These are phyloP conservation scores for Sarcodon sp. DNA, from an alignment of 768 basidiomycete genomes.

Conservation along the genomic window DNA sequence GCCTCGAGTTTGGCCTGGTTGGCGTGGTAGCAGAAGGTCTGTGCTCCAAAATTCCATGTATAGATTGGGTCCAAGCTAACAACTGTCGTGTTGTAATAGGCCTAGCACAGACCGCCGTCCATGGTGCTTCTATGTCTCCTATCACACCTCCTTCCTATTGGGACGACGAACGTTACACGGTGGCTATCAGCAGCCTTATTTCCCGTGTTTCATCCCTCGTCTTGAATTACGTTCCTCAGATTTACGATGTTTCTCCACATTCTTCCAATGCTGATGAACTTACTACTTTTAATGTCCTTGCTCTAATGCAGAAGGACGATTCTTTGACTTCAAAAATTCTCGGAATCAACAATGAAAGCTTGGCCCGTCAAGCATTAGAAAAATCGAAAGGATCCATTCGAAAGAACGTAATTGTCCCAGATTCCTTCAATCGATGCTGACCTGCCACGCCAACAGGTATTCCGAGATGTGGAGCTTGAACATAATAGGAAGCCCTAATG, in stretches of 20 bases:
- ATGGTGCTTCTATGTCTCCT: constrained; percentile 21
- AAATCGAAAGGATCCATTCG: neutral
- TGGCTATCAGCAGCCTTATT: neutral
- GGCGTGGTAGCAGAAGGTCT: constrained; percentile 54
- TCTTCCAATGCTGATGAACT: too few species aligned
- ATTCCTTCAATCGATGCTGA: neutral
- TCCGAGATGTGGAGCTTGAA: neutral
- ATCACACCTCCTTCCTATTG: constrained; percentile 19
- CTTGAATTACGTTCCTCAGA: too few species aligned
- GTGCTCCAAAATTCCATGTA: neutral
- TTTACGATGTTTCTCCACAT: too few species aligned
- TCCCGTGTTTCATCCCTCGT: constrained; percentile 3
- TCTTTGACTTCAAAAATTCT: neutral
- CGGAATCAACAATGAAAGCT: neutral
- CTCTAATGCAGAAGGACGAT: neutral
- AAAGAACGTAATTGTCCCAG: neutral
- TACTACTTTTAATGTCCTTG: neutral
- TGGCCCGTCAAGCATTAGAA: too few species aligned
- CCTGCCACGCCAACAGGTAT: neutral
- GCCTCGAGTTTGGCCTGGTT: constrained; percentile 45
- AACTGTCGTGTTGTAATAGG: constrained; percentile 19
- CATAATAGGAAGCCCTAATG: neutral
- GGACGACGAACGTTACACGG: neutral
- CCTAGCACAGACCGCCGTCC: constrained; percentile 42
- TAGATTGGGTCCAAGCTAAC: neutral